Base-by-base conservation (phyloP, 1,284 basidiomycete species). In the Trametes hirsuta region DNA sequence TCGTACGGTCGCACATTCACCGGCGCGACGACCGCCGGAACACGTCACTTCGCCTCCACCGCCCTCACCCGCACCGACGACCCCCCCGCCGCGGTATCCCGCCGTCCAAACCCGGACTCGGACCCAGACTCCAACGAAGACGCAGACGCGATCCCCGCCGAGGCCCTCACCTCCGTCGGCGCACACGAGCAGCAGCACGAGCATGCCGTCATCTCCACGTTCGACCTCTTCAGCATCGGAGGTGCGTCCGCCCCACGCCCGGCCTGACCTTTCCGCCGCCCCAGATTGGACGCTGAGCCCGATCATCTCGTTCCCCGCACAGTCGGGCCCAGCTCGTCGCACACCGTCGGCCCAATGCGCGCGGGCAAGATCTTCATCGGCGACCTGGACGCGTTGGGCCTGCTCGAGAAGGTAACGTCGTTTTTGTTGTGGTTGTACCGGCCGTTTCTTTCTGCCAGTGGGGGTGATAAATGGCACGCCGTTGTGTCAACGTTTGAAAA, bases 151-250 rank as follows among this genome's bases (percentile, higher is more conserved):
- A 63, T 66, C n/a, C 64, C 65, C n/a, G 65, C 68, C 5, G 66
- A 71, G 35, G 69, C 69, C 53, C 53, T 56, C 40, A 60, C 49
- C 42, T 55, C 66, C 6, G 61, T 70, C 36, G 67, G 62, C 12
- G 53, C 63, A 10, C 68, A 67, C 22, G 71, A 66, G 41, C 71
- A 73, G 53, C 79, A 65, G 41, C 62, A 84, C n/a, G 90, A 95
- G 59, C 95, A 97, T 79, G 95, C 95, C 0, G 95, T 97, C 63
- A 96, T 98, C 55, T 93, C 90, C 0, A 88, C 94, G 0, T 96
- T 95, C 68, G 96, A 98, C 75, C 78, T 98, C 48, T 98, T 98
- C 79, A 94, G 91, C 62, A 93, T 98, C 63, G 96, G 96, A 54
- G 91, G 90, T 87, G 69, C 68, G 79, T 67, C 11, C 42, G 37